These are phyloP conservation scores for Pseudocercospora vitis DNA, from an alignment of 2,329 filamentous ascomycete species.

Conservation along the genomic window DNA sequence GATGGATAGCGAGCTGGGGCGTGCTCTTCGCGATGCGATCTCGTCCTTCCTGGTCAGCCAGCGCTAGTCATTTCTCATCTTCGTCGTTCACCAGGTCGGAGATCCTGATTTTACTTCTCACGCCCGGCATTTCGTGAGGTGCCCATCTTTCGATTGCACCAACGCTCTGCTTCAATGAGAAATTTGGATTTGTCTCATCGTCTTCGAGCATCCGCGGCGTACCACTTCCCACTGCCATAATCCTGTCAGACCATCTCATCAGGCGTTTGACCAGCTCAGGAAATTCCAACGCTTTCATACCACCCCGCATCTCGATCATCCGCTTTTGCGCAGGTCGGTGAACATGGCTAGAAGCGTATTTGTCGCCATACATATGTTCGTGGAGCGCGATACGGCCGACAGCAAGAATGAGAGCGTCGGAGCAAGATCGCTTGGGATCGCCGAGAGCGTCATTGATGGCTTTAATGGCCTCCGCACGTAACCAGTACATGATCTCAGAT, in stretches of 20 bases:
- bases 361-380: constrained; percentile 39
- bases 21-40: neutral
- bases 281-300: constrained; percentile 33
- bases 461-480: constrained; percentile 34
- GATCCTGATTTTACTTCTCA: constrained; percentile 34
- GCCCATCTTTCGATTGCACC: constrained; percentile 36
- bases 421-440: constrained; percentile 25
- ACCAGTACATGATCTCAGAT: constrained; percentile 30
- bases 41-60: constrained; percentile 12
- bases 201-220: constrained; percentile 35
- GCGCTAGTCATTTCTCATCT: constrained; percentile 19
- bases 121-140: constrained; percentile 31
- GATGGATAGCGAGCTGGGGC: constrained; percentile 23
- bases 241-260: constrained; percentile 37
- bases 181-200: constrained; percentile 28
- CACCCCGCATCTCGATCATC: constrained; percentile 38
- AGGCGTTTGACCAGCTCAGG: constrained; percentile 37
- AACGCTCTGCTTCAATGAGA: constrained; percentile 33
- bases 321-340: constrained; percentile 38
- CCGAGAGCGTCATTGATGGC: constrained; percentile 32
- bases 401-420: constrained; percentile 32
- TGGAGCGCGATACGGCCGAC: constrained; percentile 39
- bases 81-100: constrained; percentile 31
- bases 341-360: constrained; percentile 31
- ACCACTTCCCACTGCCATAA: constrained; percentile 37